Evolutionary conservation across 2,329 filamentous ascomycete species (phyloP), one percentile per base, ranked within the genome.

Genomic region (Talaromyces marneffei): DNA sequence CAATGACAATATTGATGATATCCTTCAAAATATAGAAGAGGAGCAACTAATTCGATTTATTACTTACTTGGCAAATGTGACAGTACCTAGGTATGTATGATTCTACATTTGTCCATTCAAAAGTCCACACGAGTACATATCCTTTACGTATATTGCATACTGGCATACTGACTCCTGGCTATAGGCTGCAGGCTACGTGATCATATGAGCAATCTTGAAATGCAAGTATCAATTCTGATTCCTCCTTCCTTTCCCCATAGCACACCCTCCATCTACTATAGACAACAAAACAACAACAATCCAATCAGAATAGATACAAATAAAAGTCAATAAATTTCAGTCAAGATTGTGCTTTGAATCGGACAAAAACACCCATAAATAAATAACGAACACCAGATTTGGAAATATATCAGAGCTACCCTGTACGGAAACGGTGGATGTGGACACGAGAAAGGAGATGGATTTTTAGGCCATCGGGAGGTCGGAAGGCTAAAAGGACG

Each of bases 321-420:
- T 50, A 59, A 53, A 59, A 53, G 12, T 53, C 57, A 53, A 42
- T 20, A 44, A 27, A 48, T 23, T 52, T 33, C 42, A 52, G 48
- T 14, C 29, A 52, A 50, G 48, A 48, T 52, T 20, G 48, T 52
- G 27, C 25, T 50, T 29, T 23, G 23, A 31, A 33, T 35, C 5
- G 12, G 10, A 12, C 2, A 46, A 14, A 6, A 27, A 48, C 44
- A 48, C 48, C 48, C 9, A 29, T 23, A 52, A n/a, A 52, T 52
- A 52, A 33, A 52, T 29, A 52, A 14, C 16, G 8, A 35, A 52
- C 48, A 35, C 48, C 48, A 23, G 46, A 35, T 14, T 18, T 18
- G 46, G 18, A 35, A 20, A 52, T 33, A 52, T 33, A 23, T 33
- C 29, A 52, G 18, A 52, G 27, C 9, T n/a, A n/a, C 29, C 9